Evolutionary conservation across 2,329 filamentous ascomycete species (phyloP).

Genomic region (Scopulariopsis brevicaulis): DNA sequence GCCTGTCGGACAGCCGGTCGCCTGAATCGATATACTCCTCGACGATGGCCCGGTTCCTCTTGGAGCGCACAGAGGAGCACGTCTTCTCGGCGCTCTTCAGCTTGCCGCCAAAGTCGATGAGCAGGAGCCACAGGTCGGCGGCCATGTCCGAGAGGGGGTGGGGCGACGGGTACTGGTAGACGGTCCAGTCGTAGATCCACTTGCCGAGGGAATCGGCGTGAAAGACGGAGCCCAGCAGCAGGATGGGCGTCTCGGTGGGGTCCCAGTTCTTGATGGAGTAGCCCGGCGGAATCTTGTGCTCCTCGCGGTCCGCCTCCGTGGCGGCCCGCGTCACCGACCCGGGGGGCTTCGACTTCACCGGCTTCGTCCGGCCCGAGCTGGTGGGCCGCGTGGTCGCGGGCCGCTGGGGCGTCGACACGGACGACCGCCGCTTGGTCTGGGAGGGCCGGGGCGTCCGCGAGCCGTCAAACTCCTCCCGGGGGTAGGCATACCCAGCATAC

Average conservation of each 20-base stretch:
- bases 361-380: constrained; percentile 23
- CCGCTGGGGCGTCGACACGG: constrained; percentile 37
- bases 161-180: constrained; percentile 72
- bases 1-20: constrained; percentile 74
- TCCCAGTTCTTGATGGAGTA: constrained; percentile 99
- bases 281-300: constrained; percentile 70
- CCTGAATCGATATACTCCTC: constrained; percentile 86
- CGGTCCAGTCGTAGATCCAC: constrained; percentile 99
- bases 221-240: constrained; percentile 89
- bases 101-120: constrained; percentile 90
- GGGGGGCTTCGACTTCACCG: constrained; percentile 14
- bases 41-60: constrained; percentile 68
- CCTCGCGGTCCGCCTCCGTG: constrained; percentile 47
- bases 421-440: constrained; percentile 29
- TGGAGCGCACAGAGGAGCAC: constrained; percentile 57
- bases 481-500: constrained; percentile 18
- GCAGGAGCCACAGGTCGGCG: constrained; percentile 86
- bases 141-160: constrained; percentile 84
- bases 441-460: constrained; percentile 25
- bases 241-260: constrained; percentile 83
- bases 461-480: constrained; percentile 24
- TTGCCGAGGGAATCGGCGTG: constrained; percentile 96
- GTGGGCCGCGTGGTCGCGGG: constrained; percentile 39
- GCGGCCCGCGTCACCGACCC: constrained; percentile 21
- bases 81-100: constrained; percentile 81